Percentiles rank a stretch among this genome's conserved stretches.
These are phyloP conservation scores for Candida coleopterorum DNA, from an alignment of 805 yeast species.

Conservation along the genomic window DNA sequence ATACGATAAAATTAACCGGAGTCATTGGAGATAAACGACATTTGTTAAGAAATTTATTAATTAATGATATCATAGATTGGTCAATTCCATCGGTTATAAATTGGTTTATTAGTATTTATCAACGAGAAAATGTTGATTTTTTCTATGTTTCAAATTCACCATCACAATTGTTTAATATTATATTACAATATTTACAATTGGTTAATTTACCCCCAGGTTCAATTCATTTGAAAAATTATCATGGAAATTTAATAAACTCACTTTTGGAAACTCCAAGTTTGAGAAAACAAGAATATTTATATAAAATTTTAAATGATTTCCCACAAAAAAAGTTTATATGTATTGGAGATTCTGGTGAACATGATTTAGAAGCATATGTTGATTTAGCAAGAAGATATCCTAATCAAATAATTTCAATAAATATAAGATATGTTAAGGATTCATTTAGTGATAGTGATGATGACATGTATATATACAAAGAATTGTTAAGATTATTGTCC, in stretches of 20 bases:
- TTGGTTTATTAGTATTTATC: constrained; percentile 58
- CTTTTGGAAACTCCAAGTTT: constrained; percentile 84
- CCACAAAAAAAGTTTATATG: constrained; percentile 74
- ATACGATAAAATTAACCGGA: constrained; percentile 87
- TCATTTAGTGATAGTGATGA: constrained; percentile 60
- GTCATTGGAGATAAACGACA: constrained; percentile 84
- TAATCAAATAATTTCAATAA: constrained; percentile 63
- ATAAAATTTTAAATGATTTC: constrained; percentile 64
- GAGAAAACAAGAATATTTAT: constrained; percentile 65
- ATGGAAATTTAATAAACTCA: constrained; percentile 76
- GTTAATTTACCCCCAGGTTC: constrained; percentile 73
- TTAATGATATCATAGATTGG: constrained; percentile 63
- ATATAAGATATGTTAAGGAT: constrained; percentile 69
- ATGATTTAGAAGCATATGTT: constrained; percentile 87
- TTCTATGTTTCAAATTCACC: constrained; percentile 97
- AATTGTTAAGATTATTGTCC: constrained; percentile 18
- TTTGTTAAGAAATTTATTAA: constrained; percentile 71
- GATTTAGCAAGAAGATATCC: constrained; percentile 63
- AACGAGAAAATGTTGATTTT: constrained; percentile 49
- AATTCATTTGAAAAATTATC: constrained; percentile 80
- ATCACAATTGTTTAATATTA: constrained; percentile 71
- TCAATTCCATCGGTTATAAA: constrained; percentile 66
- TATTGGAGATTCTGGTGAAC: constrained; percentile 95
- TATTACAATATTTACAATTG: constrained; percentile 50
- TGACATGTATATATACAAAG: background rate